Percentiles rank a stretch among this genome's conserved stretches.
Conservation (phyloP, 768 basidiomycete species). For the Thelephora ganbajun region DNA sequence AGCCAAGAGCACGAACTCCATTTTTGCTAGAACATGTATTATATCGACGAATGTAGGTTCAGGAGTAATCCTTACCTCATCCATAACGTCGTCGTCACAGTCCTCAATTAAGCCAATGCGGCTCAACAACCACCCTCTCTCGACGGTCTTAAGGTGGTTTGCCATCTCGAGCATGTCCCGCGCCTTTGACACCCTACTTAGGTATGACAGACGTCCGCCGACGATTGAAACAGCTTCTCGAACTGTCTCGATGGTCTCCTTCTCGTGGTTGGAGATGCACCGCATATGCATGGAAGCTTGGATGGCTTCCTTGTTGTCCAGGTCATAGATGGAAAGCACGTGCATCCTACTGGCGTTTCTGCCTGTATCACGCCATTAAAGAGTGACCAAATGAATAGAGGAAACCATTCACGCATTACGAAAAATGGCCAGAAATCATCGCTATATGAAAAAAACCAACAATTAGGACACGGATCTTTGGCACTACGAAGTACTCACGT, state of each 20-base stretch:
- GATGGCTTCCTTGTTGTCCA: conserved; percentile 42
- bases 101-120: conserved; percentile 74
- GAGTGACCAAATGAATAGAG: conserved; percentile 1
- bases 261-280: conserved; percentile 19
- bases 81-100: conserved; percentile 80
- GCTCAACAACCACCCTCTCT: conserved; percentile 70
- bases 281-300: conserved; percentile 44
- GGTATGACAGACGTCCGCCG: conserved; percentile 70
- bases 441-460: conserved; percentile 23
- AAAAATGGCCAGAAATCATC: conserved; percentile 81
- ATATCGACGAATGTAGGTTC: neutral
- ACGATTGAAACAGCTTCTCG: conserved; percentile 42
- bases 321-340: conserved; percentile 60
- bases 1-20: conserved; percentile 77
- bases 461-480: conserved; percentile 6
- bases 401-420: conserved; percentile 33
- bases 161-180: conserved; percentile 52
- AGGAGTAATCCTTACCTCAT: conserved; percentile 43
- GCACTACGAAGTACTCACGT: conserved; percentile 28
- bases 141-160: conserved; percentile 47
- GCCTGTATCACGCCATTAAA: conserved; percentile 24
- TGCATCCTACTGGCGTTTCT: conserved; percentile 67
- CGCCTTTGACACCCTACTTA: conserved; percentile 51
- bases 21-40: conserved; percentile 41
- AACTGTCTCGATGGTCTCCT: conserved; percentile 23